phyloP scores from a whole-genome alignment of 2,329 filamentous ascomycete species.

The Lachnellula suecica region DNA sequence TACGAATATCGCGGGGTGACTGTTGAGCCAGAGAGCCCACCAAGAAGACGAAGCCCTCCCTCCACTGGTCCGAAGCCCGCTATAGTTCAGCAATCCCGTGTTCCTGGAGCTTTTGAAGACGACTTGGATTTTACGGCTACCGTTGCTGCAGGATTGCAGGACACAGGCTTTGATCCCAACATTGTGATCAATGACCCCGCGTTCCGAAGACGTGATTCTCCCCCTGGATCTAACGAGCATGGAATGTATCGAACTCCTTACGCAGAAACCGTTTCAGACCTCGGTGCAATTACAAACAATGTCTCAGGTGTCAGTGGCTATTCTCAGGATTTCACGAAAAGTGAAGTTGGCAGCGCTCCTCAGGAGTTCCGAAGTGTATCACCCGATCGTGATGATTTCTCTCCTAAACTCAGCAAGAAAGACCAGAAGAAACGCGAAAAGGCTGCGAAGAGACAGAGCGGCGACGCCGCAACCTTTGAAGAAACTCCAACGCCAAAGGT shows the following conservation, averaged over 20 bases:
- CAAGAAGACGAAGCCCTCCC: constrained; percentile 41
- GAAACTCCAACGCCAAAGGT: constrained; percentile 14
- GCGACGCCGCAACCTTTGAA: constrained; percentile 18
- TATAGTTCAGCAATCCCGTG: constrained; percentile 40
- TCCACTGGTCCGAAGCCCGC: constrained; percentile 57
- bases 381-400: constrained; percentile 32
- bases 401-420: constrained; percentile 36
- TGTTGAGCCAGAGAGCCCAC: constrained; percentile 26
- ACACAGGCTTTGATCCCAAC: constrained; percentile 69
- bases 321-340: constrained; percentile 44
- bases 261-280: constrained; percentile 46
- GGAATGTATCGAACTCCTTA: constrained; percentile 49
- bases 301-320: constrained; percentile 15
- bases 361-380: constrained; percentile 35
- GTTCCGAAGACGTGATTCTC: constrained; percentile 63
- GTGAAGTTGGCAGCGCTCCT: constrained; percentile 45
- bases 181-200: constrained; percentile 66
- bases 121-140: constrained; percentile 70
- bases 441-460: constrained; percentile 33
- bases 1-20: constrained; percentile 24
- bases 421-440: constrained; percentile 45
- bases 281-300: constrained; percentile 28
- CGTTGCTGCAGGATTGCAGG: constrained; percentile 65
- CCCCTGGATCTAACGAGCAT: constrained; percentile 56
- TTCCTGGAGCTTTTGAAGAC: constrained; percentile 65